Base-by-base conservation (phyloP, 73 alveolate species). In the Blepharisma stoltei region DNA sequence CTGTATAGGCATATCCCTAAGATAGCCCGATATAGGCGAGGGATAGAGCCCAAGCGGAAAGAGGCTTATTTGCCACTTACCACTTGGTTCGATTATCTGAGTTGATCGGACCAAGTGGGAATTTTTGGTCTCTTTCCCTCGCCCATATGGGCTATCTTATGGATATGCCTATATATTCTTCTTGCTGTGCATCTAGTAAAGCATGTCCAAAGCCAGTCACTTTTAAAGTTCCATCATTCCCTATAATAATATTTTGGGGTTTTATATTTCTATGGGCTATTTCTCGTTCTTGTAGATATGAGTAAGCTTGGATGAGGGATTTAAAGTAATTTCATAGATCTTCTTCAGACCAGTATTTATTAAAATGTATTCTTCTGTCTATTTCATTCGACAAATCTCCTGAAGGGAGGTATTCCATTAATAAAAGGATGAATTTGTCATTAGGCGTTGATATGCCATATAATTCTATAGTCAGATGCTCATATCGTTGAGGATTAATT, bases 221-320 rank as follows among this genome's bases (percentile, higher is more conserved):
- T 85, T 81, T 81, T 6, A 75, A 27, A 54, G 54, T 81, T 66
- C 77, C 45, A 50, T 85, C 66, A 44, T 80, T 43, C 45, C 68
- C 83, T 25, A 85, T 18, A 47, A 81, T 70, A 50, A 85, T 80
- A 71, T 85, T 81, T 67, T 70, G 81, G 25, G 92, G 92, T 65
- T 85, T 80, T 18, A 85, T 85, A 77, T 81, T 82, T n/a, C 92
- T 27, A 80, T 85, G 90, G n/a, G 71, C 69, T 11, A 85, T 81
- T 43, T 69, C 54, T 0, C 68, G 44, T 14, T 44, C n/a, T 53
- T 85, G 78, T 27, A 85, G 70, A 81, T 70, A 85, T 32, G 44
- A 41, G 50, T 77, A 81, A 6, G 81, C 82, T 1, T 21, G 6
- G 76, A 85, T 60, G 54, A 86, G 86, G 47, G 73, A 67, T 54